A percentile compares a stretch with the other conserved stretches of the same genome.
Evolutionary conservation across 495 filamentous ascomycete species (phyloP).

Genomic region (Penicillium subrubescens): DNA sequence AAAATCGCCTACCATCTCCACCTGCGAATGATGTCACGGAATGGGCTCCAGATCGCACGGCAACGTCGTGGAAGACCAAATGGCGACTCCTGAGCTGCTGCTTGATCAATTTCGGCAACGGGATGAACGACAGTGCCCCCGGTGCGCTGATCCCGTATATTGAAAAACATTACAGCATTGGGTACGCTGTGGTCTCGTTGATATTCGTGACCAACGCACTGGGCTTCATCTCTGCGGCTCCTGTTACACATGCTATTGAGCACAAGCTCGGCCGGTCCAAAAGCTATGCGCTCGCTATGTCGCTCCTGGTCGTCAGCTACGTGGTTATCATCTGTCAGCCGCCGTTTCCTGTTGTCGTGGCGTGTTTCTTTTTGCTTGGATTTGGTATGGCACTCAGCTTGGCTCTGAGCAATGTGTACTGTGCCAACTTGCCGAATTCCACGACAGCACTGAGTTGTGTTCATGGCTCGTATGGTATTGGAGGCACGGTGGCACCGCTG

Average conservation of each 20-base stretch:
- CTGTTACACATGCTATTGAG: constrained; percentile 54
- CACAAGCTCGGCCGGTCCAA: constrained; percentile 62
- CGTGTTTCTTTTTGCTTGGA: constrained; percentile 67
- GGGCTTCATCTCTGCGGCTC: constrained; percentile 74
- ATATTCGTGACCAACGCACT: constrained; percentile 79
- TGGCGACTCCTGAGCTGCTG: constrained; percentile 40
- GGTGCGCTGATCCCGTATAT: constrained; percentile 78
- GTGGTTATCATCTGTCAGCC: constrained; percentile 64
- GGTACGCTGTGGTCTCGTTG: constrained; percentile 72
- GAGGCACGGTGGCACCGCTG: constrained; percentile 68
- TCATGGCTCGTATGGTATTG: constrained; percentile 74
- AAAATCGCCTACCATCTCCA: constrained; percentile 52
- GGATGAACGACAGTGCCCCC: constrained; percentile 64
- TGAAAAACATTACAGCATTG: constrained; percentile 69
- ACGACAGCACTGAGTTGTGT: constrained; percentile 63
- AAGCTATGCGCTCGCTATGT: constrained; percentile 58
- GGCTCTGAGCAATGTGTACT: constrained; percentile 75
- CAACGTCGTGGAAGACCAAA: constrained; percentile 55
- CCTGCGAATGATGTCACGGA: constrained; percentile 51
- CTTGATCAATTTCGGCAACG: constrained; percentile 55
- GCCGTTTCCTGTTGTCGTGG: constrained; percentile 67
- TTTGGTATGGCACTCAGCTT: constrained; percentile 67
- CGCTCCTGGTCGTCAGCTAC: constrained; percentile 55
- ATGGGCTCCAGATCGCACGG: constrained; percentile 46
- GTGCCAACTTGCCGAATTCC: constrained; percentile 64